A percentile compares a stretch with the other conserved stretches of the same genome.
These are phyloP conservation scores for Lachnellula hyalina DNA, from an alignment of 2,329 filamentous ascomycete species.

Conservation along the genomic window DNA sequence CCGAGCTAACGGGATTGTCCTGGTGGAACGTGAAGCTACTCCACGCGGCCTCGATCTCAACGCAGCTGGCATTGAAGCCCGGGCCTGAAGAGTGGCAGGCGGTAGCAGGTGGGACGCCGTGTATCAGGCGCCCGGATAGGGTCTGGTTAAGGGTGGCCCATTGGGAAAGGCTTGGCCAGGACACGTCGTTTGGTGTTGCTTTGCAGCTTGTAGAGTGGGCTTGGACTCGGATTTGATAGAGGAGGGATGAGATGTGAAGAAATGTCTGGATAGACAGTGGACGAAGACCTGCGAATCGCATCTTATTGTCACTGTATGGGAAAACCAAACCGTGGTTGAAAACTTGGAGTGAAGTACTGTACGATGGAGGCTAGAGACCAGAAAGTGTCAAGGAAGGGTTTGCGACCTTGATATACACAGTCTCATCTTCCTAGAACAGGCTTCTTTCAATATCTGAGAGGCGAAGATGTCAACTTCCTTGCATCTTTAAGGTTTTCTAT, in stretches of 20 bases:
- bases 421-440: too few species aligned
- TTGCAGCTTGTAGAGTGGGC: slow-evolving; percentile 35
- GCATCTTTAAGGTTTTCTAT: too few species aligned
- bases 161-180: slow-evolving; percentile 42
- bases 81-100: slow-evolving; percentile 37
- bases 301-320: not conserved
- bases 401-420: too few species aligned
- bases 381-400: too few species aligned
- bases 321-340: too few species aligned
- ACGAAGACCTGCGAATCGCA: not conserved
- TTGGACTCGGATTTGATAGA: not conserved
- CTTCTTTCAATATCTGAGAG: too few species aligned
- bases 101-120: slow-evolving; percentile 38
- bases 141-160: slow-evolving; percentile 45
- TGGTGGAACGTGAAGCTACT: not conserved
- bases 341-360: too few species aligned
- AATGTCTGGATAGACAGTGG: not conserved
- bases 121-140: slow-evolving; percentile 37
- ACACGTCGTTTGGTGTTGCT: slow-evolving; percentile 37
- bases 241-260: not conserved
- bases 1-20: slow-evolving; percentile 25
- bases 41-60: slow-evolving; percentile 28
- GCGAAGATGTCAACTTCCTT: too few species aligned
- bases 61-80: slow-evolving; percentile 31
- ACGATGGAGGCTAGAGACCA: too few species aligned